Percentiles rank a stretch among this genome's conserved stretches.
Evolutionary conservation across 2,329 filamentous ascomycete species (phyloP).

Genomic region (Ascochyta koolunga): DNA sequence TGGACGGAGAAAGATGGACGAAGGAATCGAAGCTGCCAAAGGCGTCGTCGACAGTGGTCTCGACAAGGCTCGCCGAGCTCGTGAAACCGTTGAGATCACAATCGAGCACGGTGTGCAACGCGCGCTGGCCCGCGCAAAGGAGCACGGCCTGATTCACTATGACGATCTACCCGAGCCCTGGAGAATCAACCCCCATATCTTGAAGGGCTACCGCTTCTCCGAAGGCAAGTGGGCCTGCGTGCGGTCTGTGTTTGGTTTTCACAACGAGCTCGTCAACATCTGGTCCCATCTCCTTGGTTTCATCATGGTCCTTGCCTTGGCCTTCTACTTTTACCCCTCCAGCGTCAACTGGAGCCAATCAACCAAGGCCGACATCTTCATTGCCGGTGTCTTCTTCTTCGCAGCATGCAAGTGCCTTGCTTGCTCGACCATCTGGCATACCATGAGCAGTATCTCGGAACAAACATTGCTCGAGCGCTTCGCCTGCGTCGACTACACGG

Average conservation of each 20-base stretch:
- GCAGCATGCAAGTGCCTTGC: conserved; percentile 93
- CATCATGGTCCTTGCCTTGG: conserved; percentile 83
- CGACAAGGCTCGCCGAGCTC: conserved; percentile 81
- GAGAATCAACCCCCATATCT: conserved; percentile 94
- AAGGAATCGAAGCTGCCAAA: conserved; percentile 74
- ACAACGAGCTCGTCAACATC: conserved; percentile 96
- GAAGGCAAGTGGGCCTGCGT: conserved; percentile 91
- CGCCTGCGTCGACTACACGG: conserved; percentile 97
- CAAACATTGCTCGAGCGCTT: conserved; percentile 90
- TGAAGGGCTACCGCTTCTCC: conserved; percentile 88
- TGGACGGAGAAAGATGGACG: conserved; percentile 79
- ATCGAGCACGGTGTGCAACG: conserved; percentile 84
- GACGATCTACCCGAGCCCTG: conserved; percentile 90
- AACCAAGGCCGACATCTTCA: conserved; percentile 85
- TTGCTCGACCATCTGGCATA: conserved; percentile 97
- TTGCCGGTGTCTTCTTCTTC: conserved; percentile 94
- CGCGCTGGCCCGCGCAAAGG: conserved; percentile 75
- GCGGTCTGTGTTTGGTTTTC: conserved; percentile 79
- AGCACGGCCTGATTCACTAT: conserved; percentile 84
- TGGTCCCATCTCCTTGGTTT: conserved; percentile 94
- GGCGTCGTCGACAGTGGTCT: conserved; percentile 82
- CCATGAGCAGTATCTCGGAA: conserved; percentile 96
- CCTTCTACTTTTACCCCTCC: conserved; percentile 94
- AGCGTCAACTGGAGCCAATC: conserved; percentile 85
- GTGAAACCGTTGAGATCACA: conserved; percentile 62